Evolutionary conservation across 2,329 filamentous ascomycete species (phyloP).

Genomic region (Aspergillus aculeatinus): DNA sequence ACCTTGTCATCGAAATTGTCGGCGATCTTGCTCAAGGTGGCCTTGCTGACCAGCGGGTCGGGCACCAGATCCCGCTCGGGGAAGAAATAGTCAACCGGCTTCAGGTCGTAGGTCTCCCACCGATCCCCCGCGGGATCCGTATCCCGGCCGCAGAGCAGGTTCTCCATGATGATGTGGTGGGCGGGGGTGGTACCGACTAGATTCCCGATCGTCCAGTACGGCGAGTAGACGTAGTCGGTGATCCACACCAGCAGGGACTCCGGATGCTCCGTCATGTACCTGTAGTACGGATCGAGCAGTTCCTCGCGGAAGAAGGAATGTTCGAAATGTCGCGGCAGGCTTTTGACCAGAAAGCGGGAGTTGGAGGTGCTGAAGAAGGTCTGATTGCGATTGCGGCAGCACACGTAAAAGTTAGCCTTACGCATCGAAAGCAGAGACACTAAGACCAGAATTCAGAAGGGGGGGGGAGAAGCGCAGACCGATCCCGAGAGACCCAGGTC

Average conservation of each 20-base stretch:
- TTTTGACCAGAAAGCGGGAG: conserved; percentile 69
- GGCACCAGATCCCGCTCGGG: conserved; percentile 70
- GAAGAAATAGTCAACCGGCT: conserved; percentile 73
- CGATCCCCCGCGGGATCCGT: conserved; percentile 43
- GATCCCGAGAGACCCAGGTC: conserved; percentile 74
- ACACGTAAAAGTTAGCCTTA: too few relatives aligned
- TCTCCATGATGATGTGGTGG: conserved; percentile 78
- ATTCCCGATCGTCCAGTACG: conserved; percentile 58
- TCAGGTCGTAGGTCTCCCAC: conserved; percentile 74
- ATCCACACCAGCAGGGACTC: conserved; percentile 68
- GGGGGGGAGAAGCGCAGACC: conserved; percentile 31
- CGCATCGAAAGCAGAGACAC: neutral
- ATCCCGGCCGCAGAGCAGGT: conserved; percentile 63
- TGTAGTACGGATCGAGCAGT: conserved; percentile 62
- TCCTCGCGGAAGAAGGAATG: conserved; percentile 68
- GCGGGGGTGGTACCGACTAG: conserved; percentile 62
- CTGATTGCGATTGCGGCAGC: conserved; percentile 24
- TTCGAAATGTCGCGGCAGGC: conserved; percentile 67
- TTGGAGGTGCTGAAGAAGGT: conserved; percentile 71
- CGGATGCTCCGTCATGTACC: conserved; percentile 61
- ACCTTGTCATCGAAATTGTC: conserved; percentile 69
- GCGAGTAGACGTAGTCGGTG: conserved; percentile 64
- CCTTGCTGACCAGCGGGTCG: conserved; percentile 61
- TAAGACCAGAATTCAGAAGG: neutral
- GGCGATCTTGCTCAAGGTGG: conserved; percentile 64